Percentiles rank a stretch among this genome's conserved stretches.
phyloP scores from a whole-genome alignment of 208 protist genomes.

The Dictyostelium gargantuum region DNA sequence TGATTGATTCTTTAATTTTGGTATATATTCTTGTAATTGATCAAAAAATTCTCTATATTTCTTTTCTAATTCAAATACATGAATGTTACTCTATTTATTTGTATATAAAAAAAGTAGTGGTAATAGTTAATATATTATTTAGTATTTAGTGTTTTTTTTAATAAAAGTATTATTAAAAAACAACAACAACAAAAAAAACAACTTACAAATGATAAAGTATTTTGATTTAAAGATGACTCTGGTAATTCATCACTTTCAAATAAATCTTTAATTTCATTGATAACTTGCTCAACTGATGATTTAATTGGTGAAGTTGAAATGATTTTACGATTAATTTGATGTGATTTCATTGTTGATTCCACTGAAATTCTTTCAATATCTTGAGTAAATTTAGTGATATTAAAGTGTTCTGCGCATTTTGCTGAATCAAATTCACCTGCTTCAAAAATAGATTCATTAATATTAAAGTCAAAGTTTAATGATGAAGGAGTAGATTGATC shows the following conservation, averaged over 20 bases:
- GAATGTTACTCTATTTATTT: neutral
- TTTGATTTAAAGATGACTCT: neutral
- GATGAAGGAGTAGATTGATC: neutral
- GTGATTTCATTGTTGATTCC: constrained; percentile 57
- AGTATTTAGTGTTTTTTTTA: neutral
- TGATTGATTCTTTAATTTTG: neutral
- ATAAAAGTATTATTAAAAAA: neutral
- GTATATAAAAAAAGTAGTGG: neutral
- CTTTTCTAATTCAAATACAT: constrained; percentile 44
- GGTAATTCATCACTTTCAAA: constrained; percentile 10
- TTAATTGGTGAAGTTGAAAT: neutral
- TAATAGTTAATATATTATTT: neutral
- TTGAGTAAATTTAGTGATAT: neutral
- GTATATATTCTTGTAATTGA: constrained; percentile 28
- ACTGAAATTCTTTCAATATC: constrained; percentile 47
- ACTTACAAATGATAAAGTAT: constrained; percentile 16
- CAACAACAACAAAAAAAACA: too few relatives aligned
- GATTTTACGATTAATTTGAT: constrained; percentile 45
- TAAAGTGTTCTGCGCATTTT: constrained; percentile 18
- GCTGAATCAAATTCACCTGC: constrained; percentile 23
- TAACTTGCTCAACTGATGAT: neutral
- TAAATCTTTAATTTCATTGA: constrained; percentile 37
- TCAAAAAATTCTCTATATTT: constrained; percentile 39
- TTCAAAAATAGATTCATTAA: constrained; percentile 11
- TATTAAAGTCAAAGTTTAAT: neutral